phyloP scores from a whole-genome alignment of 1,284 basidiomycete genomes.

The Cystobasidiaceae sp. region DNA sequence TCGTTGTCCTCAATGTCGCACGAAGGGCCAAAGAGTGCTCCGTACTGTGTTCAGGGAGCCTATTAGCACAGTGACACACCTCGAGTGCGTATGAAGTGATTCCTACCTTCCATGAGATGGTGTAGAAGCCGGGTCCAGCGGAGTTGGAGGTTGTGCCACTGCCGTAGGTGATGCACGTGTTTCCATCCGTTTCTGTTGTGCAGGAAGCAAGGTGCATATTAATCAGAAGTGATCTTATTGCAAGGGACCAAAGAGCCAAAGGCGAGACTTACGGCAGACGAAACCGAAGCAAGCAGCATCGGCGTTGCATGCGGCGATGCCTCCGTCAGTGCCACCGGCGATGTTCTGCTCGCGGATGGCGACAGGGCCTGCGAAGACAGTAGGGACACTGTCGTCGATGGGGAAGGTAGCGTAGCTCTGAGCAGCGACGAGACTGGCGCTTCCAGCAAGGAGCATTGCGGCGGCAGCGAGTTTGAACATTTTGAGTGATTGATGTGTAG shows the following conservation, averaged over 20 bases:
- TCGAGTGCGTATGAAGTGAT: no score
- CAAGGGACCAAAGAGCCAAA: not conserved
- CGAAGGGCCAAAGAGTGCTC: not conserved
- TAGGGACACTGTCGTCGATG: not conserved
- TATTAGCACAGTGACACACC: not conserved
- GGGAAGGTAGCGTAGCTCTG: not conserved
- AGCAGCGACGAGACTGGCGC: not conserved
- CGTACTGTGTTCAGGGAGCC: not conserved
- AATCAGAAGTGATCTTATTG: not conserved
- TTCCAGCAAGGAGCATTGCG: not conserved
- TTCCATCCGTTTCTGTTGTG: not conserved
- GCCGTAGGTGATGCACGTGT: not conserved
- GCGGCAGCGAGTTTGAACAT: conserved; percentile 3
- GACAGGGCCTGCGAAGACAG: not conserved
- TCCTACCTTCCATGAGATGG: not conserved
- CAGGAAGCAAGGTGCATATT: not conserved
- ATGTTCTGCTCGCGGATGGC: not conserved
- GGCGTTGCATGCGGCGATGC: not conserved
- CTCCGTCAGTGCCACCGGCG: not conserved
- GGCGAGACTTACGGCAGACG: not conserved
- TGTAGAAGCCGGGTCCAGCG: not conserved
- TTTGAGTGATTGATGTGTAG: not conserved
- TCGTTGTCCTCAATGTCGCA: not conserved
- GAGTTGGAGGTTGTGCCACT: not conserved
- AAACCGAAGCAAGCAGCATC: not conserved